These are phyloP conservation scores for Xylariaceae sp. DNA, from an alignment of 2,329 filamentous ascomycete genomes.

Conservation along the genomic window DNA sequence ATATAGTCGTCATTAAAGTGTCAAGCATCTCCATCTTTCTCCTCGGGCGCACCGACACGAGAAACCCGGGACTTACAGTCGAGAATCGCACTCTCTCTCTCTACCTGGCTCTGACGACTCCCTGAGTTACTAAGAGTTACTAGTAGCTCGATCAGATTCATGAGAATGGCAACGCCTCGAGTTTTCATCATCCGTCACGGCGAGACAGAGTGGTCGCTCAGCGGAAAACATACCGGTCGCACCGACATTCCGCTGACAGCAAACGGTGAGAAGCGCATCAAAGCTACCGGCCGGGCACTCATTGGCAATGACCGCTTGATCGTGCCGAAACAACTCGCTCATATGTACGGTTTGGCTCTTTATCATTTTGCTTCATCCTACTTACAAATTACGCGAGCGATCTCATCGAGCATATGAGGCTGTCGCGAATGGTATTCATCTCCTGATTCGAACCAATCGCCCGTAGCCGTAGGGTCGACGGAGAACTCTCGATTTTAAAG, in stretches of 20 bases:
- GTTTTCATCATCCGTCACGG: constrained; percentile 84
- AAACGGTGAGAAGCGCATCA: constrained; percentile 71
- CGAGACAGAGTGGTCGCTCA: constrained; percentile 92
- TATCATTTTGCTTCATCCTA: not conserved
- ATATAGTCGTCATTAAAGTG: not conserved
- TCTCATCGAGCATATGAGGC: too few species aligned
- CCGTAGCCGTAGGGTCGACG: too few species aligned
- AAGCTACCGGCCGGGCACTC: constrained; percentile 73
- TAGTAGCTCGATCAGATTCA: not conserved
- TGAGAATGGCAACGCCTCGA: constrained; percentile 51
- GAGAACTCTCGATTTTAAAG: too few species aligned
- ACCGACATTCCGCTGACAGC: constrained; percentile 82
- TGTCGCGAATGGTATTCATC: too few species aligned
- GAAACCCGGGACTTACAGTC: not conserved
- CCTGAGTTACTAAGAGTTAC: not conserved
- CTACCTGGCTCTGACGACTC: not conserved
- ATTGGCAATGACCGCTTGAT: constrained; percentile 81
- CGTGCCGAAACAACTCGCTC: constrained; percentile 71
- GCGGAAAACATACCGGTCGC: constrained; percentile 74
- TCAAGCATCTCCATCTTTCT: constrained; percentile 1
- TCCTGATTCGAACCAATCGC: too few species aligned
- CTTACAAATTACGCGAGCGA: not conserved
- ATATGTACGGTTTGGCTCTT: constrained; percentile 59
- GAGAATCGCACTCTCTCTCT: not conserved
- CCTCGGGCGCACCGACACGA: not conserved